Evolutionary conservation across 179 eudicot species (phyloP).

Genomic region (Spinacia oleracea): DNA sequence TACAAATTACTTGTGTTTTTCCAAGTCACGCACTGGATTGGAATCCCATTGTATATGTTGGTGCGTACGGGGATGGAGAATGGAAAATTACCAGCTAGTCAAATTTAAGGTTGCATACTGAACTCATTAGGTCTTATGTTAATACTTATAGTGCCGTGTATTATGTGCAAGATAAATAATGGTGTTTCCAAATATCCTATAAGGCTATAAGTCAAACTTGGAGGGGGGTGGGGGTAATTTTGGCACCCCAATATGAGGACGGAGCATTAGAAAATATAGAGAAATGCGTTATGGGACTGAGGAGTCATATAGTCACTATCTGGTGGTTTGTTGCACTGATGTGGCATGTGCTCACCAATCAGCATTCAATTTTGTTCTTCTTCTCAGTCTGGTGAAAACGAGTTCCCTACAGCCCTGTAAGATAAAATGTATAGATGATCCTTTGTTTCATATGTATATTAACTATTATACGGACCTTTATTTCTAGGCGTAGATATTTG

Average conservation of each 20-base stretch:
- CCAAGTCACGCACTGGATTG: too few species aligned
- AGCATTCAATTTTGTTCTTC: background rate
- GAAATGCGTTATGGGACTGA: background rate
- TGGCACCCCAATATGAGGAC: background rate
- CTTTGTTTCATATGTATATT: slow-evolving; percentile 12
- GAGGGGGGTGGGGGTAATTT: background rate
- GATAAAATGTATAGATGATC: background rate
- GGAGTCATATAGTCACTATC: background rate
- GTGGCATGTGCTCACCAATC: background rate
- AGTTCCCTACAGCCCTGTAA: background rate
- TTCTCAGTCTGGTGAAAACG: background rate
- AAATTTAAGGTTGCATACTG: background rate
- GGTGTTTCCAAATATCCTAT: background rate
- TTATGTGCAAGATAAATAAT: background rate
- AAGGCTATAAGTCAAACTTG: background rate
- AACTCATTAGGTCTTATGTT: background rate
- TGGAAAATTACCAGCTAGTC: background rate
- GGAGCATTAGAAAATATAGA: background rate
- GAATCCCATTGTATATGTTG: too few species aligned
- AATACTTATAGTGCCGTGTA: background rate
- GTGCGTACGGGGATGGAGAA: too few species aligned
- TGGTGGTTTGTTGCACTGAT: background rate
- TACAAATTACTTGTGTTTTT: background rate
- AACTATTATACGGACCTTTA: background rate
- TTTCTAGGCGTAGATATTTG: slow-evolving; percentile 49